phyloP scores from a whole-genome alignment of 1,284 basidiomycete genomes.

The Polyporus tsugae region DNA sequence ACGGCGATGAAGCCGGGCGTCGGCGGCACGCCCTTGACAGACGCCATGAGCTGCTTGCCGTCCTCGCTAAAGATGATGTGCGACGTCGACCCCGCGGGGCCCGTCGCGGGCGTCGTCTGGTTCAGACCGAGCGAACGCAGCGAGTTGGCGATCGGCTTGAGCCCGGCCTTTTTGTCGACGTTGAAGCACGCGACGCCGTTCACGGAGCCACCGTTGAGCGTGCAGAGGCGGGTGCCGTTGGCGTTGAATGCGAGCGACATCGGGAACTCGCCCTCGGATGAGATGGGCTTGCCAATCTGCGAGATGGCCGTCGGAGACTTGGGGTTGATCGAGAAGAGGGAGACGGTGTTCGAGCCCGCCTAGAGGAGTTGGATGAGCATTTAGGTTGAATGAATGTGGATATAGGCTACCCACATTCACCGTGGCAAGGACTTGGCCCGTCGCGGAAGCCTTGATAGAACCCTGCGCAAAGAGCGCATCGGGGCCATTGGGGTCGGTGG shows the following conservation, averaged over 20 bases:
- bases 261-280: constrained; percentile 57
- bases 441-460: constrained; percentile 50
- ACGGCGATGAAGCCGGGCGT: constrained; percentile 57
- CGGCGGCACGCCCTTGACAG: constrained; percentile 54
- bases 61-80: constrained; percentile 56
- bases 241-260: constrained; percentile 54
- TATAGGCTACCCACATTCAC: constrained; percentile 49
- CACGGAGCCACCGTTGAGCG: constrained; percentile 52
- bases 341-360: constrained; percentile 57
- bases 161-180: constrained; percentile 50
- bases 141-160: constrained; percentile 49
- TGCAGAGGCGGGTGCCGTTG: constrained; percentile 50
- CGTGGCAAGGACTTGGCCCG: constrained; percentile 50
- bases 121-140: constrained; percentile 52
- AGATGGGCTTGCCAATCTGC: constrained; percentile 51
- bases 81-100: constrained; percentile 51
- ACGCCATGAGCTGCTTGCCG: constrained; percentile 52
- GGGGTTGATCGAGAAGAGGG: constrained; percentile 54
- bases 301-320: constrained; percentile 48
- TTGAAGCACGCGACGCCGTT: constrained; percentile 58
- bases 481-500: constrained; percentile 44
- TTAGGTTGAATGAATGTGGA: too few relatives aligned
- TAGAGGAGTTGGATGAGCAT: constrained; percentile 25
- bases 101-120: constrained; percentile 53
- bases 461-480: constrained; percentile 58